Conservation (phyloP, 495 filamentous ascomycete genomes). For the Astrocystis sublimbata region DNA sequence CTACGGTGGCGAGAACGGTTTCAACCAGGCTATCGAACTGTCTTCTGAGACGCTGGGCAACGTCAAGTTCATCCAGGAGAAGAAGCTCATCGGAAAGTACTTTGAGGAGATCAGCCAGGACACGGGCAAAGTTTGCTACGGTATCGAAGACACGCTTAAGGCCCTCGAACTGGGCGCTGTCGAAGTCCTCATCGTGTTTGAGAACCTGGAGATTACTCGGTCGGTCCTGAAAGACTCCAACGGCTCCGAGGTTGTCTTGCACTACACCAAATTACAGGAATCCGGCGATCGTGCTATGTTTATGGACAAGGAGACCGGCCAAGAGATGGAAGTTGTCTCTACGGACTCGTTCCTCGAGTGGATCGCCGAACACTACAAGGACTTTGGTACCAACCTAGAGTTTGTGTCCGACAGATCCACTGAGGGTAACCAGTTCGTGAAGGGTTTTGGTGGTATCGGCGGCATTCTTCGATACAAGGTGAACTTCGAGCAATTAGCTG, state of each 20-base stretch:
- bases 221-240: conserved; percentile 80
- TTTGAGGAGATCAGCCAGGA: conserved; percentile 99
- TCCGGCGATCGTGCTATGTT: conserved; percentile 72
- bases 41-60: conserved; percentile 94
- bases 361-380: conserved; percentile 96
- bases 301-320: conserved; percentile 89
- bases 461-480: conserved; percentile 98
- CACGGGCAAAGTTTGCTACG: conserved; percentile 93
- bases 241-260: conserved; percentile 70
- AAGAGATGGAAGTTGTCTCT: conserved; percentile 91
- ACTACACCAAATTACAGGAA: conserved; percentile 88
- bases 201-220: conserved; percentile 92
- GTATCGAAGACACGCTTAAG: conserved; percentile 95
- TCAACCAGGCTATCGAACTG: conserved; percentile 98
- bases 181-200: conserved; percentile 94
- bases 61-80: conserved; percentile 99
- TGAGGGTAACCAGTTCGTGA: conserved; percentile 99
- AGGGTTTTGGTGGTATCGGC: conserved; percentile 97
- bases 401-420: conserved; percentile 96
- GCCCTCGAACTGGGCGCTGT: conserved; percentile 95
- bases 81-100: conserved; percentile 97
- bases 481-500: conserved; percentile 98
- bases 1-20: conserved; percentile 97
- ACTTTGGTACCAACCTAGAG: conserved; percentile 94
- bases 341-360: conserved; percentile 94